A percentile compares a stretch with the other conserved stretches of the same genome.
Evolutionary conservation across 345 rosid genomes (phyloP).

Genomic region (Pugionium dolabratum): DNA sequence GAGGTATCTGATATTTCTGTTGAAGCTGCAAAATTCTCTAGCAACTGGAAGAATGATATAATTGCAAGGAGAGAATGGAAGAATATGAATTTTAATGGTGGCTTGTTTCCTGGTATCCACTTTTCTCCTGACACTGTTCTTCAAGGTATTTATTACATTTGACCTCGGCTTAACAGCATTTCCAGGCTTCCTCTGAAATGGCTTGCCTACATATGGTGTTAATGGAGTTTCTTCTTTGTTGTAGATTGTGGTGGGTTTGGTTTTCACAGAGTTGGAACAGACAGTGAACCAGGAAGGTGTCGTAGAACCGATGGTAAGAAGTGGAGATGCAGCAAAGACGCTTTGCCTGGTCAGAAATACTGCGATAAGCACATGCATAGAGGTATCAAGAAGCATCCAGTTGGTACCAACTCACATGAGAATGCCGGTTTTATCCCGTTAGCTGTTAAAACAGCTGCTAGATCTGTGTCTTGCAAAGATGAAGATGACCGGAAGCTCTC

Average conservation of each 20-base stretch:
- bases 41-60: slow-evolving; percentile 34
- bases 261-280: slow-evolving; percentile 35
- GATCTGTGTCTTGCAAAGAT: slow-evolving; percentile 20
- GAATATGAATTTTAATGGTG: slow-evolving; percentile 19
- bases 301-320: slow-evolving; percentile 83
- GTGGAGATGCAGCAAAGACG: slow-evolving; percentile 70
- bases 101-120: slow-evolving; percentile 39
- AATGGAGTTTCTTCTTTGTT: slow-evolving; percentile 19
- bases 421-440: background rate
- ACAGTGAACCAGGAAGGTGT: slow-evolving; percentile 58
- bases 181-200: background rate
- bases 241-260: slow-evolving; percentile 39
- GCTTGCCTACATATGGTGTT: slow-evolving; percentile 1
- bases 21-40: slow-evolving; percentile 27
- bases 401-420: slow-evolving; percentile 23
- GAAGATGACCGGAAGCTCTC: slow-evolving; percentile 39
- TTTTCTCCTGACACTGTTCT: slow-evolving; percentile 66
- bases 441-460: slow-evolving; percentile 19
- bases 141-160: slow-evolving; percentile 46
- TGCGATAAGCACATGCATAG: slow-evolving; percentile 68
- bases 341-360: slow-evolving; percentile 57
- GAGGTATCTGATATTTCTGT: slow-evolving; percentile 34
- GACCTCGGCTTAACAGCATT: background rate
- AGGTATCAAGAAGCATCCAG: slow-evolving; percentile 51
- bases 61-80: slow-evolving; percentile 40